Conservation (phyloP, 2,329 filamentous ascomycete species). For the Teratosphaeria destructans region DNA sequence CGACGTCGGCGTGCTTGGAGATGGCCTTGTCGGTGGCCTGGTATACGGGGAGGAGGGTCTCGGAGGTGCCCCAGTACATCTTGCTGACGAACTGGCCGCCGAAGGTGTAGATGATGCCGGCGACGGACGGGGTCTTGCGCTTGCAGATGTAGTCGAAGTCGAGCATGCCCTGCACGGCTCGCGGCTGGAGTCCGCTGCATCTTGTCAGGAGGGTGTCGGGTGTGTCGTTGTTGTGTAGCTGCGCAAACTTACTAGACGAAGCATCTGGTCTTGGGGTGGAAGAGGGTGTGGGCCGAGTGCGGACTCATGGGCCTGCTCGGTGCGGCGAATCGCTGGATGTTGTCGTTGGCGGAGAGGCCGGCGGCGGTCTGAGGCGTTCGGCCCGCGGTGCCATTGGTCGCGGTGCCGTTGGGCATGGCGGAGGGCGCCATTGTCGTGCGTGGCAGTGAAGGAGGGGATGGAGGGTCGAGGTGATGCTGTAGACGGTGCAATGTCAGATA, state of each 20-base stretch:
- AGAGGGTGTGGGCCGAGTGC: conserved; percentile 77
- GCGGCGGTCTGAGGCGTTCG: conserved; percentile 20
- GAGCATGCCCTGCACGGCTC: conserved; percentile 57
- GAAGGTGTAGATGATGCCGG: conserved; percentile 99
- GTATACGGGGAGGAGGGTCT: conserved; percentile 97
- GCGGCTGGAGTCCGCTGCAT: conserved; percentile 77
- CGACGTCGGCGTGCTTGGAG: conserved; percentile 91
- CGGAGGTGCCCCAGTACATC: conserved; percentile 99
- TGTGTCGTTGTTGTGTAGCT: background rate
- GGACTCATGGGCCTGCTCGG: conserved; percentile 89
- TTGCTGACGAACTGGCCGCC: conserved; percentile 99
- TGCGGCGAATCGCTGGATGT: conserved; percentile 91
- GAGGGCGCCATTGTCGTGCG: conserved; percentile 32
- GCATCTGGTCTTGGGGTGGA: conserved; percentile 99
- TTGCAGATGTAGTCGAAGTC: conserved; percentile 99
- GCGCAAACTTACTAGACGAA: conserved; percentile 70
- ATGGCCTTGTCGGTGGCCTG: conserved; percentile 87
- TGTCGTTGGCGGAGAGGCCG: conserved; percentile 68
- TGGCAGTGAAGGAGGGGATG: conserved; percentile 1
- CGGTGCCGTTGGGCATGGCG: conserved; percentile 5
- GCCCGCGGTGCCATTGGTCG: conserved; percentile 19
- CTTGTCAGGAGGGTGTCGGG: conserved; percentile 21
- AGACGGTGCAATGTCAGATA: background rate
- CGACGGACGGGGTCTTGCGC: conserved; percentile 88
- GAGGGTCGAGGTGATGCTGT: background rate